Evolutionary conservation across 2,329 filamentous ascomycete species (phyloP).

Genomic region (Cercospora sp.): DNA sequence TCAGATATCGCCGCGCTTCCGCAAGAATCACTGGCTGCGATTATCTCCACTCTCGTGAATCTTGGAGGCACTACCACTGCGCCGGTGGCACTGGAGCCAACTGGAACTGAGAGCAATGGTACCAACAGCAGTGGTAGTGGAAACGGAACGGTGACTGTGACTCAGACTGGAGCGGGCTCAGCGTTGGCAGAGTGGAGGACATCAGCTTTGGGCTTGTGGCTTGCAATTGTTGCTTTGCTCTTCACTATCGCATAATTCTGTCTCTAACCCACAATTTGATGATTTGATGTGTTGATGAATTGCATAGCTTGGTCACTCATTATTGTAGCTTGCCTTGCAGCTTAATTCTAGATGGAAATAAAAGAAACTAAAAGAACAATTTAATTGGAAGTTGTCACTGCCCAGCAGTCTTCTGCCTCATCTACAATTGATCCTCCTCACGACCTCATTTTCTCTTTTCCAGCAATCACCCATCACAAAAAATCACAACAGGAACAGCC

Average conservation of each 20-base stretch:
- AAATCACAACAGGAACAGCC: conserved; percentile 47
- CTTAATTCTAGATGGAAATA: neutral
- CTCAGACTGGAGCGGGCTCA: neutral
- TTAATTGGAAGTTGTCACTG: neutral
- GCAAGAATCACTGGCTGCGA: neutral
- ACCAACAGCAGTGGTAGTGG: neutral
- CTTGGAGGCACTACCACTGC: neutral
- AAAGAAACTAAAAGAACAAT: neutral
- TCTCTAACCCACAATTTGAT: neutral
- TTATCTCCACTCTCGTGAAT: neutral
- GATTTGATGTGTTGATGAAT: neutral
- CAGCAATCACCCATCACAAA: conserved; percentile 19
- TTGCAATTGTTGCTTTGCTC: neutral
- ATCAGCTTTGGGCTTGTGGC: neutral
- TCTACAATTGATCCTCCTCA: no score
- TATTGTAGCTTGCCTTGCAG: neutral
- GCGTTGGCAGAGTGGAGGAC: neutral
- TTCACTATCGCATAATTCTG: neutral
- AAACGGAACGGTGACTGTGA: neutral
- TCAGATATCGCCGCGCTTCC: neutral
- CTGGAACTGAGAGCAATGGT: neutral
- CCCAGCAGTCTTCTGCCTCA: neutral
- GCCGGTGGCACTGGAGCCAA: neutral
- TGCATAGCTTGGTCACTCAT: neutral
- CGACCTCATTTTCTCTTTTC: neutral